These are phyloP conservation scores for Fusarium sp. DNA, from an alignment of 2,329 filamentous ascomycete genomes.

Conservation along the genomic window DNA sequence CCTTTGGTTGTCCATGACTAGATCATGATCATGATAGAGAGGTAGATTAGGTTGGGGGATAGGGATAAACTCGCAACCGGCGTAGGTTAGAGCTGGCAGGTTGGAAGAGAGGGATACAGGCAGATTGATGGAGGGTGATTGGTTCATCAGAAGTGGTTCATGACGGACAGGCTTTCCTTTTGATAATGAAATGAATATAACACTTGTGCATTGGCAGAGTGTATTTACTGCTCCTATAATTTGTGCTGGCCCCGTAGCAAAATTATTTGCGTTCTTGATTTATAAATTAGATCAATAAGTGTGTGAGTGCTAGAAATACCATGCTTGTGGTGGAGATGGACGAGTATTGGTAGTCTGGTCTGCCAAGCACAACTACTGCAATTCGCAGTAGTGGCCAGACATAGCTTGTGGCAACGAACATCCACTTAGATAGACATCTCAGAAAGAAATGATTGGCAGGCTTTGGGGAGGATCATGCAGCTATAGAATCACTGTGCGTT, in stretches of 20 bases:
- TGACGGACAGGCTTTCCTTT: constrained; percentile 13
- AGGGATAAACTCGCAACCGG: constrained; percentile 29
- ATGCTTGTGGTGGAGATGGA: not conserved
- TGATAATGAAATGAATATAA: constrained; percentile 35
- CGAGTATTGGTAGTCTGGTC: not conserved
- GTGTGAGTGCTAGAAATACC: not conserved
- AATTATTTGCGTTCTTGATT: not conserved
- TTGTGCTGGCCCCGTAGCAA: not conserved
- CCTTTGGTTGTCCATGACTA: constrained; percentile 68
- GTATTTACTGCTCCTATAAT: not conserved
- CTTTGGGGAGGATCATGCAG: not conserved
- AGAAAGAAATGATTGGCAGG: not conserved
- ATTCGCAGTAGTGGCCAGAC: not conserved
- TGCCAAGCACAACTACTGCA: not conserved
- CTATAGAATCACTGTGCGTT: not conserved
- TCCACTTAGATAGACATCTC: not conserved
- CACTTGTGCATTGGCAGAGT: not conserved
- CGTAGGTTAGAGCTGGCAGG: constrained; percentile 5
- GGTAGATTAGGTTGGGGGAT: constrained; percentile 11
- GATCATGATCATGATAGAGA: constrained; percentile 18
- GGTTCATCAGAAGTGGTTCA: constrained; percentile 22
- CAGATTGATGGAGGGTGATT: constrained; percentile 30
- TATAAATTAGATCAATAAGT: not conserved
- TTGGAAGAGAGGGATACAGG: constrained; percentile 10
- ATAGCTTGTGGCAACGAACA: not conserved